Evolutionary conservation across 2,329 filamentous ascomycete species (phyloP).

Genomic region (Colletotrichum gigasporum): DNA sequence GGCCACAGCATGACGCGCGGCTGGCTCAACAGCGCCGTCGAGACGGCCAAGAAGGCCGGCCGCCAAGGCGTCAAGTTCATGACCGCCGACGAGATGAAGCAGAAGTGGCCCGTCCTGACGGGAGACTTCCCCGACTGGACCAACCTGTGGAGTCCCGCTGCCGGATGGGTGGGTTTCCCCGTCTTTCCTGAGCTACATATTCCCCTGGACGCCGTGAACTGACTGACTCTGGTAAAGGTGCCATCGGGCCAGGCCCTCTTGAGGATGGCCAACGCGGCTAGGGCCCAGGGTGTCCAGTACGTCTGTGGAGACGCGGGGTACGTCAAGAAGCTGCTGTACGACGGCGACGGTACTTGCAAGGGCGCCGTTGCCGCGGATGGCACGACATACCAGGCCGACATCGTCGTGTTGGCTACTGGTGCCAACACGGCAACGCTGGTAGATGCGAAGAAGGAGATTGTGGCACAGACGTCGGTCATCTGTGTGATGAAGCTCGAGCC

Average conservation of each 20-base stretch:
- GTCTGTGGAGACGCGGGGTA: slow-evolving; percentile 37
- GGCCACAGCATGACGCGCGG: slow-evolving; percentile 38
- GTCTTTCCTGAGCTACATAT: background rate
- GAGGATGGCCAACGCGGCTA: slow-evolving; percentile 42
- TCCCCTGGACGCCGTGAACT: background rate
- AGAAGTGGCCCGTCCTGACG: slow-evolving; percentile 40
- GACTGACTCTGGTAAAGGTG: slow-evolving; percentile 17
- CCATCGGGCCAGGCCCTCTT: slow-evolving; percentile 39
- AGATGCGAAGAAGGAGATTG: slow-evolving; percentile 68
- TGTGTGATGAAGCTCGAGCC: slow-evolving; percentile 69
- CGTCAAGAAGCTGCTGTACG: slow-evolving; percentile 37
- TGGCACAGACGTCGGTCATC: slow-evolving; percentile 71
- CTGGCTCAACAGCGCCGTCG: slow-evolving; percentile 41
- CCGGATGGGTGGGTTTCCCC: slow-evolving; percentile 40
- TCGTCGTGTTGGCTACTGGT: slow-evolving; percentile 72
- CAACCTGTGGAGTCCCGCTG: slow-evolving; percentile 37
- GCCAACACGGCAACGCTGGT: slow-evolving; percentile 72
- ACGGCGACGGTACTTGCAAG: slow-evolving; percentile 36
- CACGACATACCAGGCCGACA: slow-evolving; percentile 60
- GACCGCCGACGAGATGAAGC: slow-evolving; percentile 36
- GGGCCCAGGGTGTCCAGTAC: slow-evolving; percentile 38
- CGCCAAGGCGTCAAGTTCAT: slow-evolving; percentile 39
- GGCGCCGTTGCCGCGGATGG: slow-evolving; percentile 62
- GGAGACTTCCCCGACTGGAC: slow-evolving; percentile 40
- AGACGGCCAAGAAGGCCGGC: slow-evolving; percentile 36